These are phyloP conservation scores for Lagerstroemia speciosa DNA, from an alignment of 345 rosid genomes.

Conservation along the genomic window DNA sequence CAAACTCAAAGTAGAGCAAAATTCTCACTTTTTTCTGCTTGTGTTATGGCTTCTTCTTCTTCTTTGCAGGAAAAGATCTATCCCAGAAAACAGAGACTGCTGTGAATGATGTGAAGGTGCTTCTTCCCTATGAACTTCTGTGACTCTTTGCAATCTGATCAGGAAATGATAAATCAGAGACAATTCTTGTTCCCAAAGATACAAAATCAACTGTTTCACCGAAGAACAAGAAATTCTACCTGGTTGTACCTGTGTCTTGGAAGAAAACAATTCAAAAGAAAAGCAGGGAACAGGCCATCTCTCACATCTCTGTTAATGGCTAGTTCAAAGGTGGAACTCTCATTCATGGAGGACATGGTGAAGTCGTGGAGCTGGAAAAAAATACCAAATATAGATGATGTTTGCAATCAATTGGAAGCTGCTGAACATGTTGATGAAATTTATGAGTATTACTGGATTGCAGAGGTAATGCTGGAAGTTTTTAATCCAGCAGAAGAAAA, in stretches of 20 bases:
- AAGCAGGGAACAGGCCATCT: conserved; percentile 71
- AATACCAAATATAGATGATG: conserved; percentile 67
- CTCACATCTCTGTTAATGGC: conserved; percentile 70
- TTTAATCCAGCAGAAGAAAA: too few relatives aligned
- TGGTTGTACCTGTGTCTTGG: conserved; percentile 19
- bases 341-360: conserved; percentile 21
- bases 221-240: conserved; percentile 28
- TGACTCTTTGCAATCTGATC: conserved; percentile 22
- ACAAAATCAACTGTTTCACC: conserved; percentile 10
- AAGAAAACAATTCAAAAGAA: conserved; percentile 30
- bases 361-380: conserved; percentile 29
- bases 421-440: conserved; percentile 94
- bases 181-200: conserved; percentile 13
- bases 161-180: conserved; percentile 20
- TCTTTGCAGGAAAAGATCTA: conserved; percentile 27
- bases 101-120: conserved; percentile 39
- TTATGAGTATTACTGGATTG: conserved; percentile 77
- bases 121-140: conserved; percentile 1
- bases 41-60: conserved; percentile 3
- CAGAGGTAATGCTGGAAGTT: too few relatives aligned
- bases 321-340: conserved; percentile 53
- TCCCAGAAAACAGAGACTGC: conserved; percentile 20
- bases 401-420: conserved; percentile 74
- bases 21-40: background rate
- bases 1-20: background rate